These are phyloP conservation scores for Tuber indicum DNA, from an alignment of 495 filamentous ascomycete species.

Conservation along the genomic window DNA sequence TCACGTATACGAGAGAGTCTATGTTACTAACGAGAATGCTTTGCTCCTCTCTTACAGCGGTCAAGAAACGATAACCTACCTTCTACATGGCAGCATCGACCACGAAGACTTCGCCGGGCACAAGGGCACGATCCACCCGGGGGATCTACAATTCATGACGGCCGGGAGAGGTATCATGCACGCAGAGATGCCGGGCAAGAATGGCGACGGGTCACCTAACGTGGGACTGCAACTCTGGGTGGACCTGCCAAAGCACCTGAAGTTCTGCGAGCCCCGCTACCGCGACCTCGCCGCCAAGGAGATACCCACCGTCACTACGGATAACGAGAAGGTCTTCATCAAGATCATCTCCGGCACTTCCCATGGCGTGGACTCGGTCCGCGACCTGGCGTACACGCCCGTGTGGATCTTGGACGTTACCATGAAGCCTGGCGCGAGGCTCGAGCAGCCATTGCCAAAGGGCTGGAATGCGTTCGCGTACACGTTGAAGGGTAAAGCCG, in stretches of 20 bases:
- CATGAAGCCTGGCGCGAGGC: constrained; percentile 68
- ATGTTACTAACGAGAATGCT: constrained; percentile 17
- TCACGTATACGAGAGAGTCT: too few relatives aligned
- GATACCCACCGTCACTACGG: constrained; percentile 63
- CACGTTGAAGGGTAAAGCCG: constrained; percentile 61
- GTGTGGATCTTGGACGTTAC: constrained; percentile 87
- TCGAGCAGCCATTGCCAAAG: constrained; percentile 65
- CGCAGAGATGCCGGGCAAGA: constrained; percentile 88
- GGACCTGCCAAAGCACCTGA: constrained; percentile 73
- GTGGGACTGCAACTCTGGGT: constrained; percentile 94
- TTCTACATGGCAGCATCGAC: constrained; percentile 75
- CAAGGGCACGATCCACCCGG: constrained; percentile 72
- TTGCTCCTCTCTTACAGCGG: constrained; percentile 37
- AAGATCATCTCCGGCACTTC: constrained; percentile 85
- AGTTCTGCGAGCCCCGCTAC: constrained; percentile 84
- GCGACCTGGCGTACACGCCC: constrained; percentile 89
- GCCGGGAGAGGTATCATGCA: constrained; percentile 90
- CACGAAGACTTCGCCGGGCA: constrained; percentile 95
- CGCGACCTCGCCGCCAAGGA: constrained; percentile 71
- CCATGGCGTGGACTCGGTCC: constrained; percentile 75
- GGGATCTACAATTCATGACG: constrained; percentile 97
- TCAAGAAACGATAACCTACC: constrained; percentile 87
- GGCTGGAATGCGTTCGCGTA: constrained; percentile 93
- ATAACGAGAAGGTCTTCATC: constrained; percentile 65
- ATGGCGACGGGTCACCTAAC: constrained; percentile 66